phyloP scores from a whole-genome alignment of 805 yeast species.

The Hanseniaspora lindneri region DNA sequence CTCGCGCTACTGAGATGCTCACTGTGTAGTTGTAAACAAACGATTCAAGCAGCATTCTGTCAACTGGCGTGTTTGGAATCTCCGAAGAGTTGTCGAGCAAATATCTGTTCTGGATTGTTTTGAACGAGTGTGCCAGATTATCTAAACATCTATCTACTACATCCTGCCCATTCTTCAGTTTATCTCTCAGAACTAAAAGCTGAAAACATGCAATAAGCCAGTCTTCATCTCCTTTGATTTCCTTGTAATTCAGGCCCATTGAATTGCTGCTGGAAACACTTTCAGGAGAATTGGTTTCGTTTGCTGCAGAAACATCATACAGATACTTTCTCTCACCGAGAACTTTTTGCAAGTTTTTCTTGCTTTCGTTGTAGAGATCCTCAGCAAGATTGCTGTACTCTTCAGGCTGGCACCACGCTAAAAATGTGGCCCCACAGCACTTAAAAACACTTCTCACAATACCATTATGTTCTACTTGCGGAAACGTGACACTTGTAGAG shows the following conservation, averaged over 20 bases:
- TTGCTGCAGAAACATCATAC: slow-evolving; percentile 1
- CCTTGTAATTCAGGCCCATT: slow-evolving; percentile 12
- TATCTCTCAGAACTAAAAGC: slow-evolving; percentile 19
- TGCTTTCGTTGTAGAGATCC: slow-evolving; percentile 18
- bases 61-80: slow-evolving; percentile 18
- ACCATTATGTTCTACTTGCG: slow-evolving; percentile 18
- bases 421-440: slow-evolving; percentile 22
- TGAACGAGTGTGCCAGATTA: slow-evolving; percentile 19
- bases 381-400: slow-evolving; percentile 19
- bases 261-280: slow-evolving; percentile 3
- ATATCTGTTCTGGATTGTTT: slow-evolving; percentile 19
- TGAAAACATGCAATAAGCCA: slow-evolving; percentile 22
- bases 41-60: slow-evolving; percentile 20
- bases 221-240: slow-evolving; percentile 20
- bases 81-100: slow-evolving; percentile 11
- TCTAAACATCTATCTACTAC: slow-evolving; percentile 21
- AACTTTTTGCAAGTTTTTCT: slow-evolving; percentile 14
- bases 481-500: slow-evolving; percentile 20
- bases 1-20: slow-evolving; percentile 19
- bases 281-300: slow-evolving; percentile 9
- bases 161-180: slow-evolving; percentile 19
- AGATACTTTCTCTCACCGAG: slow-evolving; percentile 6
- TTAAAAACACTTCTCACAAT: slow-evolving; percentile 19
- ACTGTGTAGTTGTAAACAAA: slow-evolving; percentile 22
- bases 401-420: slow-evolving; percentile 21